Evolutionary conservation across 345 rosid genomes (phyloP), one percentile per base, ranked within the genome.

Genomic region (Eucalyptus marginata): DNA sequence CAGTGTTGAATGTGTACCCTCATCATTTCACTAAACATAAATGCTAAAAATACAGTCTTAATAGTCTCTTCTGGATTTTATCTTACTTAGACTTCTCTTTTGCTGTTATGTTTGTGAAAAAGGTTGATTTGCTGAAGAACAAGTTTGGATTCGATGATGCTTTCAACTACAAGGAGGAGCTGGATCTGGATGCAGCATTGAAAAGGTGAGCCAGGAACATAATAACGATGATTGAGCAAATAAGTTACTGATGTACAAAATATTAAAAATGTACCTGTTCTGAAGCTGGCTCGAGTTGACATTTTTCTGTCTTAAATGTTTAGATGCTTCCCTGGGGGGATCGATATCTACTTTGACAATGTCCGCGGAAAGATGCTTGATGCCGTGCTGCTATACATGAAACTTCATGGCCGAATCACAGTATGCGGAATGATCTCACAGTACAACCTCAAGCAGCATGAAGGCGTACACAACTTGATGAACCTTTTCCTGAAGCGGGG

Each of bases 121-220:
- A 94, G 94, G 93, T 95, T 87, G 92, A 92, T 86, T 87, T 94
- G 31, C 89, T 95, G 88, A 94, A 91, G 93, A 91, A 88, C 43
- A 92, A 92, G 89, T 89, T 94, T 86, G 93, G 94, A 59, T 95
- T 94, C 47, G 93, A 95, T 79, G 94, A 91, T 44, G 96, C 96
- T 90, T 95, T 95, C 93, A 94, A 94, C 93, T 93, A 93, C 86
- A 93, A 93, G 87, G 93, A 92, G 76, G 95, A 95, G 71, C 88
- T 85, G 2, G 79, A 92, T 80, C 87, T 90, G 4, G 86, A 89
- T 86, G 94, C 90, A 17, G 91, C 95, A 54, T 83, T 95, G 91
- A 93, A 93, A 90, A 29, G 87, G 83, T 36, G 47, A 20, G 81
- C 27, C 40, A 71, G 16, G 25, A 10, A 18, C 18, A 17, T 17